These are phyloP conservation scores for Monotropa hypopitys DNA, from an alignment of 179 eudicot genomes.

Conservation along the genomic window DNA sequence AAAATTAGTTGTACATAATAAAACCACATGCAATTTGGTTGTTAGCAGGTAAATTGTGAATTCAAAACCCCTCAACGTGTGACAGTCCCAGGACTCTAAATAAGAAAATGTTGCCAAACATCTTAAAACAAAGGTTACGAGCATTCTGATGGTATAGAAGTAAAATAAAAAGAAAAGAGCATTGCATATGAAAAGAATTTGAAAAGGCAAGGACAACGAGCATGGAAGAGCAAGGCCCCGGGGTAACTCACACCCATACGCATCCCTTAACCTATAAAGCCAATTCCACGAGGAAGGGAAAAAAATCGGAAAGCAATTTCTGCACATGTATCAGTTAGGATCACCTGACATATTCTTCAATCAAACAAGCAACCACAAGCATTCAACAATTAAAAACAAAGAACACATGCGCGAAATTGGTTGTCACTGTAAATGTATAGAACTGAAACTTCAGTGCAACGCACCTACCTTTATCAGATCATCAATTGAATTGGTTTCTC, in stretches of 20 bases:
- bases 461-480: slow-evolving; percentile 78
- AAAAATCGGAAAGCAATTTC: neutral
- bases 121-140: neutral
- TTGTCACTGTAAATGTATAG: neutral
- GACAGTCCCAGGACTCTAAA: neutral
- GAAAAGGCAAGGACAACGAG: neutral
- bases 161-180: neutral
- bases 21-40: neutral
- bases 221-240: neutral
- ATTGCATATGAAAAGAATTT: neutral
- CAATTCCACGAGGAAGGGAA: neutral
- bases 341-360: slow-evolving; percentile 1
- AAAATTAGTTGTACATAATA: neutral
- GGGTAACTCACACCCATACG: neutral
- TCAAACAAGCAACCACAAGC: neutral
- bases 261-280: neutral
- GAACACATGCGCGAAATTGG: neutral
- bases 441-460: slow-evolving; percentile 1
- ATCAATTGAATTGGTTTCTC: slow-evolving; percentile 76
- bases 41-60: neutral
- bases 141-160: neutral
- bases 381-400: neutral
- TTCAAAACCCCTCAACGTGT: neutral
- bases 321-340: neutral
- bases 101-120: neutral